A percentile compares a stretch with the other conserved stretches of the same genome.
Evolutionary conservation across 2,329 filamentous ascomycete genomes (phyloP).

Genomic region (Thelonectria olida): DNA sequence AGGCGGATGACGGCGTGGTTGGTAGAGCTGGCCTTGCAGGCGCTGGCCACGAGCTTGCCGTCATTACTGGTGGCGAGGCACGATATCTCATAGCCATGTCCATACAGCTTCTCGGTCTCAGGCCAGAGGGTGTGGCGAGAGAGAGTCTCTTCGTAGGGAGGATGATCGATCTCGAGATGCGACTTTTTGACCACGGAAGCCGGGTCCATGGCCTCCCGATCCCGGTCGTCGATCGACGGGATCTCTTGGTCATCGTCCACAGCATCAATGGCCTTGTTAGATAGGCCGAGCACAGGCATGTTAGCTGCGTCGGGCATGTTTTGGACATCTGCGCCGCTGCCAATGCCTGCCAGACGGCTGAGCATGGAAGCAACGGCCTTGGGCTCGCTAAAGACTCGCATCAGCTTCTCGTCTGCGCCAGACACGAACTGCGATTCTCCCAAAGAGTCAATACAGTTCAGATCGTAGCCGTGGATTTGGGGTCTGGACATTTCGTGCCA

Average conservation of each 20-base stretch:
- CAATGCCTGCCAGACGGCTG: constrained; percentile 71
- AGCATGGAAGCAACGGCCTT: constrained; percentile 82
- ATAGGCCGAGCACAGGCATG: constrained; percentile 93
- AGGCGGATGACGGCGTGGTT: constrained; percentile 95
- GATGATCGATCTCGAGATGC: constrained; percentile 72
- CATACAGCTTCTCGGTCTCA: constrained; percentile 95
- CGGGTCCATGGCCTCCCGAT: constrained; percentile 64
- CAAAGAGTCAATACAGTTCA: constrained; percentile 90
- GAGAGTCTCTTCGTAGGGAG: constrained; percentile 89
- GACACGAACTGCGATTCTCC: constrained; percentile 83
- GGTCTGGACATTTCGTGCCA: constrained; percentile 98
- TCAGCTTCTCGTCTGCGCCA: constrained; percentile 96
- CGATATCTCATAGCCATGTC: constrained; percentile 96
- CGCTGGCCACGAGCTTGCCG: constrained; percentile 82
- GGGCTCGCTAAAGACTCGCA: constrained; percentile 93
- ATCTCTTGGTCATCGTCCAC: constrained; percentile 61
- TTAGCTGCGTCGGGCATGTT: constrained; percentile 86
- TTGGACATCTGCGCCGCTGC: constrained; percentile 47
- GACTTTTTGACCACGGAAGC: constrained; percentile 66
- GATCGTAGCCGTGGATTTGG: constrained; percentile 97
- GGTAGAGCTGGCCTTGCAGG: constrained; percentile 89
- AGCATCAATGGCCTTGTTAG: constrained; percentile 87
- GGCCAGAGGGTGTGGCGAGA: constrained; percentile 94
- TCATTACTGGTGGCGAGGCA: constrained; percentile 82
- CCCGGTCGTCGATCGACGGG: constrained; percentile 54